phyloP scores from a whole-genome alignment of 2,329 filamentous ascomycete species.

The Aspergillus arachidicola region DNA sequence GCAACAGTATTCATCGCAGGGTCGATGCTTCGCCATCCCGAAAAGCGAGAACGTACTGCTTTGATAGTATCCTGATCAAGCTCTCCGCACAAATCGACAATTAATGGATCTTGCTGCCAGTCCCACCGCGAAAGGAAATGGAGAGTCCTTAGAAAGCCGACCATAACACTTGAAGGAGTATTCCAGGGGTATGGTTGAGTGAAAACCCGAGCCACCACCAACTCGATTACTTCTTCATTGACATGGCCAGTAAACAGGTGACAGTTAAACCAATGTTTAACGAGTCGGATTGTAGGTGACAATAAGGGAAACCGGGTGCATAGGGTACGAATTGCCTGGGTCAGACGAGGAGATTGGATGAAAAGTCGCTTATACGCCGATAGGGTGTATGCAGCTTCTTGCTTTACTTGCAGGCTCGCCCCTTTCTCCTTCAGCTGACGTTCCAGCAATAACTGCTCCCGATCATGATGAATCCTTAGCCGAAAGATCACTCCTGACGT shows the following conservation, averaged over 20 bases:
- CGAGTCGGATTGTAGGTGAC: constrained; percentile 78
- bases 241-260: constrained; percentile 81
- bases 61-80: constrained; percentile 64
- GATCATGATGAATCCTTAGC: constrained; percentile 83
- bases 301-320: constrained; percentile 79
- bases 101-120: constrained; percentile 80
- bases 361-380: constrained; percentile 72
- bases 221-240: constrained; percentile 78
- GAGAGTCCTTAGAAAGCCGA: constrained; percentile 80
- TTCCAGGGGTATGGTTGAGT: constrained; percentile 80
- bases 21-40: constrained; percentile 85
- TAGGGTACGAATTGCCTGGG: constrained; percentile 76
- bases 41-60: constrained; percentile 70
- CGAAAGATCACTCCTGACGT: constrained; percentile 74
- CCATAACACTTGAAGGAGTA: constrained; percentile 72
- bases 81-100: constrained; percentile 71
- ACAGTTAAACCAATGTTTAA: constrained; percentile 85
- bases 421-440: constrained; percentile 75
- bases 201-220: constrained; percentile 78
- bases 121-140: constrained; percentile 85
- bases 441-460: constrained; percentile 79
- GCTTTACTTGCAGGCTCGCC: constrained; percentile 64
- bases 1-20: constrained; percentile 82
- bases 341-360: constrained; percentile 73
- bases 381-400: constrained; percentile 70